Evolutionary conservation across 1,284 basidiomycete species (phyloP).

Genomic region (Austroboletus sp.): DNA sequence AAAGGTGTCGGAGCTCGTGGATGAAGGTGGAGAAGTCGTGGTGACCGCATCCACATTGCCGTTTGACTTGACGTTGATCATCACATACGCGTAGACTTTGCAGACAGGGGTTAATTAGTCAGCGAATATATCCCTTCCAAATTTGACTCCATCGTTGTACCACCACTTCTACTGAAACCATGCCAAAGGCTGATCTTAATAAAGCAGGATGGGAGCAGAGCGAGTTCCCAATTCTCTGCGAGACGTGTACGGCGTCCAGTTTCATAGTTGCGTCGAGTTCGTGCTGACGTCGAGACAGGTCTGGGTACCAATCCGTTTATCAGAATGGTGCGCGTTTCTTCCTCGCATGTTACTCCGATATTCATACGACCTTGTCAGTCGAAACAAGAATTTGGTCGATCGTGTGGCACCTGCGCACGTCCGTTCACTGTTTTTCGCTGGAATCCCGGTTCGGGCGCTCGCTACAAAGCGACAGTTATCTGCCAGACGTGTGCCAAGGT

Average conservation of each 20-base stretch:
- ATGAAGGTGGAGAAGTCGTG: constrained; percentile 68
- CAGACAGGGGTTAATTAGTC: constrained; percentile 21
- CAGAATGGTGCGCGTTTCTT: constrained; percentile 64
- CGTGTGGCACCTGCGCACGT: constrained; percentile 92
- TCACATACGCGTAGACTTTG: constrained; percentile 47
- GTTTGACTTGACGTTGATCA: constrained; percentile 71
- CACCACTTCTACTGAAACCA: constrained; percentile 21
- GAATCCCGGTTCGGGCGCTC: constrained; percentile 90
- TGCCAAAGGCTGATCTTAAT: constrained; percentile 80
- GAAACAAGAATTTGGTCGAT: constrained; percentile 92
- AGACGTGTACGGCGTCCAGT: constrained; percentile 66
- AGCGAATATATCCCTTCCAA: constrained; percentile 14
- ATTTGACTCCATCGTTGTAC: constrained; percentile 1
- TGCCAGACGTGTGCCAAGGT: constrained; percentile 98
- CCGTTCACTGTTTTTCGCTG: constrained; percentile 97
- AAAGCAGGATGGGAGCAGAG: constrained; percentile 88
- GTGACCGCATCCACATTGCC: constrained; percentile 87
- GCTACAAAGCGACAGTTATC: constrained; percentile 96
- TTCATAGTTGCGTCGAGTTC: neutral
- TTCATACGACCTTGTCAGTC: constrained; percentile 48
- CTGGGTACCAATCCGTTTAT: constrained; percentile 84
- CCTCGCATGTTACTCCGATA: neutral
- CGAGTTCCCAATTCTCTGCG: constrained; percentile 84
- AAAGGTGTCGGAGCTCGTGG: constrained; percentile 74
- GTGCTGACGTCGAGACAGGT: constrained; percentile 43